Evolutionary conservation across 2,329 filamentous ascomycete genomes (phyloP).

Genomic region (Fusarium sp.): DNA sequence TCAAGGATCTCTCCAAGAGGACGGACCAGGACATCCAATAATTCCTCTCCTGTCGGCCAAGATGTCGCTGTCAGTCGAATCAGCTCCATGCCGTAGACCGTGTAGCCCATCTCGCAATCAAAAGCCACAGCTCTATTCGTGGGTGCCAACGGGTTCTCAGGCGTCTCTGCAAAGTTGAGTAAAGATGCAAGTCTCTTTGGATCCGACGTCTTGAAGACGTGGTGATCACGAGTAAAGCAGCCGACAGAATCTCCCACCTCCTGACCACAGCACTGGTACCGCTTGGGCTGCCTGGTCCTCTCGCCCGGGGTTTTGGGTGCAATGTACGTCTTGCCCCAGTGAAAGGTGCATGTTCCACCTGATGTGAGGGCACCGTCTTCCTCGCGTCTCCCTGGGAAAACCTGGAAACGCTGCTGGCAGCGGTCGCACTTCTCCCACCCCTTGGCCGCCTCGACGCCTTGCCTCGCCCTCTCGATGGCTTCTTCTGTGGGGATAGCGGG

Average conservation of each 20-base stretch:
- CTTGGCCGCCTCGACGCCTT: constrained; percentile 73
- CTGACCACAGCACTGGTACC: constrained; percentile 84
- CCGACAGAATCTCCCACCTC: constrained; percentile 77
- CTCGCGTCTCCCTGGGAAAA: constrained; percentile 86
- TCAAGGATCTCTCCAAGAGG: constrained; percentile 88
- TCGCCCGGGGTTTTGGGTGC: constrained; percentile 69
- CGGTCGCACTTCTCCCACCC: constrained; percentile 93
- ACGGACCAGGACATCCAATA: constrained; percentile 87
- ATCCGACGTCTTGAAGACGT: constrained; percentile 89
- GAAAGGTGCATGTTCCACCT: constrained; percentile 83
- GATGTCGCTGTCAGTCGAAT: constrained; percentile 89
- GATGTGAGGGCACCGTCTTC: constrained; percentile 81
- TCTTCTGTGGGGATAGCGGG: constrained; percentile 71
- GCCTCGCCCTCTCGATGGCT: constrained; percentile 74
- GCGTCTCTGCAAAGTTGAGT: constrained; percentile 84
- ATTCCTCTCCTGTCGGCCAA: constrained; percentile 80
- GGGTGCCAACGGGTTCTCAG: constrained; percentile 67
- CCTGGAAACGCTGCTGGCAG: constrained; percentile 87
- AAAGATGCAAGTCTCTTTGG: constrained; percentile 80
- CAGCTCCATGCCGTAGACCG: constrained; percentile 86
- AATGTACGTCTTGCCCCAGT: constrained; percentile 78
- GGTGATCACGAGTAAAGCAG: constrained; percentile 76
- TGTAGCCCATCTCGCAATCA: constrained; percentile 99
- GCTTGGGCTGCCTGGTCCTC: constrained; percentile 67
- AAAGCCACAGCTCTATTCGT: constrained; percentile 78